Base-by-base conservation (phyloP, 1,284 basidiomycete species). In the Schizophyllum amplum region DNA sequence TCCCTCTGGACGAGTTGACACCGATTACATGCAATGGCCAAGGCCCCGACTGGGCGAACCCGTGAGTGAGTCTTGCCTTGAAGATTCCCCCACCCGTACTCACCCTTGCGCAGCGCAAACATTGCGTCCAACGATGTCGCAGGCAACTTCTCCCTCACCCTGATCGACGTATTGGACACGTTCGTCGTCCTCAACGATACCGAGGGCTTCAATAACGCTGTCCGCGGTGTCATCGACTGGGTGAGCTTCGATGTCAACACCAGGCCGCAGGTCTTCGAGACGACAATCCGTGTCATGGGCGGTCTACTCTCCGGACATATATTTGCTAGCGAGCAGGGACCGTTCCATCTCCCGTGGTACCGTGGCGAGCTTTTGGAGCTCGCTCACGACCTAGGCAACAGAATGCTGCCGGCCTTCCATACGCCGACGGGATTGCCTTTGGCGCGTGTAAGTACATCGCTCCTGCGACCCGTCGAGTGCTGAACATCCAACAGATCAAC, bases 241-340 rank as follows among this genome's bases (percentile, higher is more conserved):
- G 90, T 94, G 50, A 86, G 83, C 1, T 94, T 94, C 66, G 86
- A 94, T 65, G 88, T 94, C 60, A 87, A 94, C 69, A 91, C 91
- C 26, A 90, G 85, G 72, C 92, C 92, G 42, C 94, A 98, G 76
- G 86, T 94, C 3, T 94, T 94, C 66, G 92, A 94, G 73, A 90
- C 89, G 17, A 95, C 90, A 1, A 95, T 95, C 59, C 84, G 92
- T 27, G 90, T 92, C 1, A 75, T 98, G 4, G 94, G 95, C 4
- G 92, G 92, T 2, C 78, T 98, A 50, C 71, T 98, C 13, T 93
- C 92, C 4, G 94, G 84, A 6, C 94, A 94, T 65, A 79, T 89
- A 65, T 87, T 91, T 74, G 87, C 90, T 46, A 83, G 78, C 68
- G 72, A 84, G 67, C 70, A 80, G 46, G 75, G 75, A 17, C 80